These are phyloP conservation scores for Talaromyces adpressus DNA, from an alignment of 495 filamentous ascomycete genomes.

Conservation along the genomic window DNA sequence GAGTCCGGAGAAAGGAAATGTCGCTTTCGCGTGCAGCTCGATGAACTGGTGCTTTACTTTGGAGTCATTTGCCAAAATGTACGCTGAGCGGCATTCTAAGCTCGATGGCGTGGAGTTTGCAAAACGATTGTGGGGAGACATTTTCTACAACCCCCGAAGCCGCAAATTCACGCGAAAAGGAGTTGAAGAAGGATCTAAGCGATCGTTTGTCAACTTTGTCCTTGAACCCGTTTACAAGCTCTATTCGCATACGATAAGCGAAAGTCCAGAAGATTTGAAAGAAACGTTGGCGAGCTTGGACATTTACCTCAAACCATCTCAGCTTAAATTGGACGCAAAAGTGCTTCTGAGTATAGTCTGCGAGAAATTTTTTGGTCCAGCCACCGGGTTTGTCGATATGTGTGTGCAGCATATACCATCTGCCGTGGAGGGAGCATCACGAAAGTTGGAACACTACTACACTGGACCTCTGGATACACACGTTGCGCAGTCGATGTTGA, in stretches of 20 bases:
- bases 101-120: constrained; percentile 76
- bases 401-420: constrained; percentile 85
- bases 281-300: constrained; percentile 71
- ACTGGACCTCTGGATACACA: constrained; percentile 91
- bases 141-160: constrained; percentile 88
- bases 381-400: constrained; percentile 94
- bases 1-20: constrained; percentile 95
- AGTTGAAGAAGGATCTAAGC: constrained; percentile 69
- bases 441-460: constrained; percentile 77
- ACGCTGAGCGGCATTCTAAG: constrained; percentile 77
- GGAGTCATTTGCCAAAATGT: constrained; percentile 91
- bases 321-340: constrained; percentile 84
- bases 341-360: constrained; percentile 84
- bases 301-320: constrained; percentile 81
- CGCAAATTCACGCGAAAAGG: constrained; percentile 86
- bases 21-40: constrained; percentile 83
- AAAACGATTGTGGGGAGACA: constrained; percentile 84
- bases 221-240: constrained; percentile 97
- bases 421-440: constrained; percentile 68
- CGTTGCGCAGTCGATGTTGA: constrained; percentile 68
- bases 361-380: constrained; percentile 88
- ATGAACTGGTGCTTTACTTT: constrained; percentile 98
- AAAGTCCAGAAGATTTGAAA: constrained; percentile 81
- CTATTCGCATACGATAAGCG: constrained; percentile 90
- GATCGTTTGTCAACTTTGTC: constrained; percentile 90